A percentile compares a stretch with the other conserved stretches of the same genome.
Conservation (phyloP, 441 rosid genomes). For the Bruguiera hainesii region DNA sequence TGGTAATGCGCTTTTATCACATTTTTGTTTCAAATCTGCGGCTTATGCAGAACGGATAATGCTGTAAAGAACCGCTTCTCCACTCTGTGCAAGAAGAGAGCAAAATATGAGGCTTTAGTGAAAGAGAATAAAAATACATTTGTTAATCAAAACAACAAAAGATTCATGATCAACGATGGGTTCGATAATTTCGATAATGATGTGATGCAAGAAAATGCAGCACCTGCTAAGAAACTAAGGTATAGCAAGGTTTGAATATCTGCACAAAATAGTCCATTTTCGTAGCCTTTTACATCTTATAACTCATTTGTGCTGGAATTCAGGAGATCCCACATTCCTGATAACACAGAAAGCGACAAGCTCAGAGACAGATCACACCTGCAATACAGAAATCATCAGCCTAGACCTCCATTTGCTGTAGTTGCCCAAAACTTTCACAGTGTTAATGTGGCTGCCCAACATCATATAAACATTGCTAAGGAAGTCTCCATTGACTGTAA, state of each 20-base stretch:
- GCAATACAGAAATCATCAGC: conserved; percentile 49
- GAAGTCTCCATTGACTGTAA: conserved; percentile 56
- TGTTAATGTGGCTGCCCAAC: conserved; percentile 27
- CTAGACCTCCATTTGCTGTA: conserved; percentile 63
- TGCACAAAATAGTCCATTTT: background rate
- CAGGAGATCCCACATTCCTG: conserved; percentile 72
- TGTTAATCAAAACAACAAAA: conserved; percentile 67
- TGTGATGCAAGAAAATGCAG: conserved; percentile 37
- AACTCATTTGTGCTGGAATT: conserved; percentile 16
- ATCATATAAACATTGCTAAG: conserved; percentile 30
- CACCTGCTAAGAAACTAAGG: conserved; percentile 67
- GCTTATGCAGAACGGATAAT: conserved; percentile 80
- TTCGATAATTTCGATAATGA: conserved; percentile 35
- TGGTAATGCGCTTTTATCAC: background rate
- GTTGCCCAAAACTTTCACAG: conserved; percentile 50
- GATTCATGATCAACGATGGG: conserved; percentile 47
- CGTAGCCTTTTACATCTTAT: conserved; percentile 4
- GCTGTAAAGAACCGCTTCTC: conserved; percentile 98
- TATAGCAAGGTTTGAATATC: conserved; percentile 21
- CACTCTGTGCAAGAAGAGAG: conserved; percentile 95
- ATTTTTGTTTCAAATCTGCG: conserved; percentile 6
- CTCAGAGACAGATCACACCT: conserved; percentile 54
- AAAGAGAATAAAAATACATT: conserved; percentile 61
- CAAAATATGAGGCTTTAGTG: conserved; percentile 87
- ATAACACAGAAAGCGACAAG: conserved; percentile 38